Evolutionary conservation across 805 yeast genomes (phyloP).

Genomic region (Spathaspora passalidarum): DNA sequence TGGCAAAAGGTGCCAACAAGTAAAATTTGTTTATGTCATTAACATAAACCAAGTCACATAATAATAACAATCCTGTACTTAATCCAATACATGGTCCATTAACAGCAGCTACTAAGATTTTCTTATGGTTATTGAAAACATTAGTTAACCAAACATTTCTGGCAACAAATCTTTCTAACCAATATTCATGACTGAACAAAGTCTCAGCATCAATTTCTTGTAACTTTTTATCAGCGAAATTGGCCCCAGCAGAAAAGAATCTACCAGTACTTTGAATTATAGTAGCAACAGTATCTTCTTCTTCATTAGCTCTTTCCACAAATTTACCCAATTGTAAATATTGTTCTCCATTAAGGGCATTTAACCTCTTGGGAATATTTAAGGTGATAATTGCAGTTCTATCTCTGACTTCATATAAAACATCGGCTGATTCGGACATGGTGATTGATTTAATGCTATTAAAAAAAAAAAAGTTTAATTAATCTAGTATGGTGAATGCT

Average conservation of each 20-base stretch:
- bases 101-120: slow-evolving; percentile 67
- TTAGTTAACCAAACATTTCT: slow-evolving; percentile 70
- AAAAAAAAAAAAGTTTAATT: neutral
- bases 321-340: slow-evolving; percentile 58
- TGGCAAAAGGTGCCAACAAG: slow-evolving; percentile 73
- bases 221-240: slow-evolving; percentile 45
- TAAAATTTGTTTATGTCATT: slow-evolving; percentile 54
- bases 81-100: slow-evolving; percentile 90
- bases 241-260: slow-evolving; percentile 84
- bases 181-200: slow-evolving; percentile 37
- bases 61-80: slow-evolving; percentile 67
- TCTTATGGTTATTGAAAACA: slow-evolving; percentile 65
- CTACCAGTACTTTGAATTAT: slow-evolving; percentile 68
- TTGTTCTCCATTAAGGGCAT: slow-evolving; percentile 66
- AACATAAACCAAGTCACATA: slow-evolving; percentile 75
- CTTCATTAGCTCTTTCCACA: slow-evolving; percentile 59
- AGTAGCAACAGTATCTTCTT: slow-evolving; percentile 61
- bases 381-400: slow-evolving; percentile 61
- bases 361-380: slow-evolving; percentile 56
- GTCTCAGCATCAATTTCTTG: slow-evolving; percentile 26
- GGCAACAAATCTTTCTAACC: slow-evolving; percentile 61
- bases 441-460: neutral
- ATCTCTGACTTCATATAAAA: slow-evolving; percentile 42
- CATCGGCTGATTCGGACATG: slow-evolving; percentile 20
- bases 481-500: neutral